phyloP scores from a whole-genome alignment of 2,329 filamentous ascomycete genomes.

The Monilinia vaccinii-corymbosi region DNA sequence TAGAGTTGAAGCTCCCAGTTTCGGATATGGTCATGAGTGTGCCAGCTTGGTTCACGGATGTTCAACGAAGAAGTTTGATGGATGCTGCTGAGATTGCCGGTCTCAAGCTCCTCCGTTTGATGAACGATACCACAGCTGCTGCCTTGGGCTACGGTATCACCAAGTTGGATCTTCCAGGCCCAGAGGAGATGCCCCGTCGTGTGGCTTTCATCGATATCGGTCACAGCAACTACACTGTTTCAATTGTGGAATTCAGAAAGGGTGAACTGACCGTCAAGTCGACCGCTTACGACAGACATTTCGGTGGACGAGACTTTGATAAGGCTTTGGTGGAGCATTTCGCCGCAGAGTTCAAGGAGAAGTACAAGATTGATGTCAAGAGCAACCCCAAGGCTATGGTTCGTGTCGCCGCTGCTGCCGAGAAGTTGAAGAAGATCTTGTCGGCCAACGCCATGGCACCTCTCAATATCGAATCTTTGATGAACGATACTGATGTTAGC shows the following conservation, averaged over 20 bases:
- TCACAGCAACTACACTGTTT: constrained; percentile 90
- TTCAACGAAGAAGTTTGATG: constrained; percentile 79
- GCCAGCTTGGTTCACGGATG: constrained; percentile 93
- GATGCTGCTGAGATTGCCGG: constrained; percentile 91
- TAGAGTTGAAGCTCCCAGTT: constrained; percentile 84
- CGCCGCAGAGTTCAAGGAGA: constrained; percentile 90
- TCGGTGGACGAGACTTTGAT: constrained; percentile 96
- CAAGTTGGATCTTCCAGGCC: constrained; percentile 80
- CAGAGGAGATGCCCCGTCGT: constrained; percentile 85
- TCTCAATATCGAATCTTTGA: constrained; percentile 93
- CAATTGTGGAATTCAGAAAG: constrained; percentile 94
- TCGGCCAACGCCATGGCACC: constrained; percentile 91
- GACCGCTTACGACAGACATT: constrained; percentile 89
- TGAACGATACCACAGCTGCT: constrained; percentile 96
- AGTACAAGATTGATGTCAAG: constrained; percentile 94
- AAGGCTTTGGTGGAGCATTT: constrained; percentile 91
- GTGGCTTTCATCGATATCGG: constrained; percentile 93
- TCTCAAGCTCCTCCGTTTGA: constrained; percentile 82
- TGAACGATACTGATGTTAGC: constrained; percentile 93
- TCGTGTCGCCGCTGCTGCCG: constrained; percentile 77
- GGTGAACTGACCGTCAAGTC: constrained; percentile 91
- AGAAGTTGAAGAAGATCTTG: constrained; percentile 97
- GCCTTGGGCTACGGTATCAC: constrained; percentile 97
- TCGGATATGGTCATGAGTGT: constrained; percentile 90
- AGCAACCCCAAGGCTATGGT: constrained; percentile 82